Percentiles rank a stretch among this genome's conserved stretches.
These are phyloP conservation scores for Fusarium graminum DNA, from an alignment of 2,329 filamentous ascomycete species.

Conservation along the genomic window DNA sequence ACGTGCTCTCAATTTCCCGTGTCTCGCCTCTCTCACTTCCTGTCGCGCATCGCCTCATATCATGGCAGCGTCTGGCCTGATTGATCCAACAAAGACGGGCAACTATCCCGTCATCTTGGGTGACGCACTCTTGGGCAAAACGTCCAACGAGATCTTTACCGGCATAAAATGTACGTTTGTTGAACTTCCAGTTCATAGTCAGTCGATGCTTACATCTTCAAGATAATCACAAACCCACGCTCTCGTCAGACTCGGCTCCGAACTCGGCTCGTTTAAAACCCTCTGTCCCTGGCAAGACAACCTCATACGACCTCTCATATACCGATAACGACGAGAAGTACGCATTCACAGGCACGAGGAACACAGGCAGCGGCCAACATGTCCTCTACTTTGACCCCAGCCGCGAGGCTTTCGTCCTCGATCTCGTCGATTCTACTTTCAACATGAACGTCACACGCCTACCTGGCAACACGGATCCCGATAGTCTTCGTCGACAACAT, in stretches of 20 bases:
- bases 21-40: neutral
- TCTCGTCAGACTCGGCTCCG: conserved; percentile 64
- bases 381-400: conserved; percentile 81
- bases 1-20: neutral
- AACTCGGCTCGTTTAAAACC: conserved; percentile 65
- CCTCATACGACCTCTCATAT: conserved; percentile 69
- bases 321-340: conserved; percentile 69
- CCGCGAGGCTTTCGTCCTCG: conserved; percentile 82
- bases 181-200: neutral
- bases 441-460: conserved; percentile 86
- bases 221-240: conserved; percentile 74
- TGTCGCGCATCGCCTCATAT: conserved; percentile 23
- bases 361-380: conserved; percentile 68
- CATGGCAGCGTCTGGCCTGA: conserved; percentile 54
- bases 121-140: conserved; percentile 69
- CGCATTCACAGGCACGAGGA: conserved; percentile 70
- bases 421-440: conserved; percentile 84
- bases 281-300: conserved; percentile 61
- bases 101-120: conserved; percentile 75
- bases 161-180: conserved; percentile 69
- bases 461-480: conserved; percentile 73
- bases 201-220: conserved; percentile 18
- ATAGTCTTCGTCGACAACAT: conserved; percentile 74
- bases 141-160: conserved; percentile 70
- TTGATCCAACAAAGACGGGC: conserved; percentile 71